These are phyloP conservation scores for Trichophyton rubrum DNA, from an alignment of 2,329 filamentous ascomycete genomes.

Conservation along the genomic window DNA sequence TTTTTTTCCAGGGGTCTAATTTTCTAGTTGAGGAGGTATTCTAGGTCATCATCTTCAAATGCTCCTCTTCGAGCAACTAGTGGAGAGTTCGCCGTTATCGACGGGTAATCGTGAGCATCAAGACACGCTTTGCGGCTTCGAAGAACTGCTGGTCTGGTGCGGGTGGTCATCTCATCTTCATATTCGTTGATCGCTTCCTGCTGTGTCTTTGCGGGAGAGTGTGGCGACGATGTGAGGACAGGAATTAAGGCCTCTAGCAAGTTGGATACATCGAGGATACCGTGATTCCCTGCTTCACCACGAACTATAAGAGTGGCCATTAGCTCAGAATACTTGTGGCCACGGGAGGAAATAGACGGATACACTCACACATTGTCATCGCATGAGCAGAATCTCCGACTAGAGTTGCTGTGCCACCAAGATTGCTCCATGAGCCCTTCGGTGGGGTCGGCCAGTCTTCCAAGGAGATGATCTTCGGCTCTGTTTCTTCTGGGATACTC, in stretches of 20 bases:
- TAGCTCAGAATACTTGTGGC: not conserved
- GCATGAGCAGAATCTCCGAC: conserved; percentile 46
- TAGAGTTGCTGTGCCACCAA: conserved; percentile 33
- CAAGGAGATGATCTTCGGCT: conserved; percentile 36
- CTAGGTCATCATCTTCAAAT: conserved; percentile 5
- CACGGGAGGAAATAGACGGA: not conserved
- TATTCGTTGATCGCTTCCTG: conserved; percentile 25
- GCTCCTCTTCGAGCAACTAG: conserved; percentile 26
- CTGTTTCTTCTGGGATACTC: conserved; percentile 30
- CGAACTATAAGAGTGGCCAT: conserved; percentile 31
- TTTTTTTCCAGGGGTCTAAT: conserved; percentile 9
- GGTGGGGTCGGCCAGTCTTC: conserved; percentile 39
- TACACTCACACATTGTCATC: conserved; percentile 47
- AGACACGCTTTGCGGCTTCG: conserved; percentile 42
- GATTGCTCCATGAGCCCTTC: conserved; percentile 23
- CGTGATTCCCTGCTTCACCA: conserved; percentile 47
- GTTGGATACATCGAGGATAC: conserved; percentile 40
- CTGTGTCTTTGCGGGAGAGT: conserved; percentile 15
- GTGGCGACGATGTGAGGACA: conserved; percentile 14
- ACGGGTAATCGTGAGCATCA: conserved; percentile 42
- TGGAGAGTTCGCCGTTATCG: conserved; percentile 29
- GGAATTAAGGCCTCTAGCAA: conserved; percentile 26
- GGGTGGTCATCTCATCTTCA: conserved; percentile 33
- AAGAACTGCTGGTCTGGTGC: conserved; percentile 37
- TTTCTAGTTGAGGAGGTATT: not conserved